Evolutionary conservation across 257 asterid genomes (phyloP), one percentile per base, ranked within the genome.

Genomic region (Anisodus tanguticus): DNA sequence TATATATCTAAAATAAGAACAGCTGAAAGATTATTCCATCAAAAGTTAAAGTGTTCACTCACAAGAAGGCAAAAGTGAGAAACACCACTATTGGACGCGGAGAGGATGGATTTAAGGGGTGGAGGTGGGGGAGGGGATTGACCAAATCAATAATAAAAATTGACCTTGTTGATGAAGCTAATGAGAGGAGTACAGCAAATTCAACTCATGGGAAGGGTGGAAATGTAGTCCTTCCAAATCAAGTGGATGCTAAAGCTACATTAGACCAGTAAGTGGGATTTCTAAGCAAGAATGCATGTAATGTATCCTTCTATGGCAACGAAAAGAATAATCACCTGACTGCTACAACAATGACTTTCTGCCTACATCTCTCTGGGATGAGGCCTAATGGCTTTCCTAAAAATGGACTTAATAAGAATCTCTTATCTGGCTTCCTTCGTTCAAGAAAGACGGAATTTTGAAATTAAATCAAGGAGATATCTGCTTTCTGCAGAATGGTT

Each of bases 401-500:
- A 81, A 12, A 19, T 62, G 80, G 82, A 26, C 12, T 10, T 69
- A 64, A 26, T 66, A 63, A 59, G 77, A 84, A 55, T 87, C 57
- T 84, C 31, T 51, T 16, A 81, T 82, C 54, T 82, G 22, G 63
- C 81, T 68, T 82, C 66, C 45, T 76, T 68, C 83, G 37, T 79
- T 88, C 88, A 88, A 47, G 11, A 43, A 69, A 43, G 51, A 4
- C 43, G 82, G 80, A 81, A 84, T 78, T 88, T 91, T 5, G 94
- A 86, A 41, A 93, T 84, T 78, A 82, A 87, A 83, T 85, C 93
- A 16, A 94, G 86, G 83, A 95, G 89, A 83, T 88, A 89, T 72
- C 89, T 87, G 67, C 90, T 86, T 88, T 95, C 98, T 63, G 87
- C 88, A 12, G 97, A 64, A 87, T 88, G 89, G 41, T 92, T 88